phyloP scores from a whole-genome alignment of 208 protist genomes.

The Trypanosomatidae sp. region DNA sequence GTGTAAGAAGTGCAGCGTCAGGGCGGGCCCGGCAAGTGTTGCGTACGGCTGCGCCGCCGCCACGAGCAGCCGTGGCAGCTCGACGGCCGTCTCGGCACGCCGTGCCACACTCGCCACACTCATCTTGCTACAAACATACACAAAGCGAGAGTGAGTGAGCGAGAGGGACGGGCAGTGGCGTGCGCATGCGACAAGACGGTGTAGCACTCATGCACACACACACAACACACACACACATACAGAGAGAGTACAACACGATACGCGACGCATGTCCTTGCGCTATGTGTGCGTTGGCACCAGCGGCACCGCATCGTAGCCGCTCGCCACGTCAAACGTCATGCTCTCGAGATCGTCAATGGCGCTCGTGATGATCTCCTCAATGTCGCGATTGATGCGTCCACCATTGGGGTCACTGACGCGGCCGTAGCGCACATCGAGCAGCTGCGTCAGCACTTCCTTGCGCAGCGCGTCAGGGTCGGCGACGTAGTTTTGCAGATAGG shows the following conservation, averaged over 20 bases:
- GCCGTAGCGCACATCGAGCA: conserved; percentile 69
- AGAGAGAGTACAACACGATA: neutral
- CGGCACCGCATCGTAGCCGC: conserved; percentile 12
- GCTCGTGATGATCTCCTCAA: conserved; percentile 77
- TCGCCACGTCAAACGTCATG: conserved; percentile 48
- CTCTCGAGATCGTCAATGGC: conserved; percentile 65
- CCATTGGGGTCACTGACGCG: conserved; percentile 52
- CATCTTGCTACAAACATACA: neutral
- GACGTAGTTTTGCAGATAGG: conserved; percentile 69
- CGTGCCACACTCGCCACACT: neutral
- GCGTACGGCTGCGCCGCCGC: conserved; percentile 74
- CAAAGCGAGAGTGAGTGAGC: neutral
- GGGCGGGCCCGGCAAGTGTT: conserved; percentile 60
- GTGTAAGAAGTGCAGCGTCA: conserved; percentile 46
- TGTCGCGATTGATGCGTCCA: conserved; percentile 52
- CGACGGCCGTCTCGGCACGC: too few relatives aligned
- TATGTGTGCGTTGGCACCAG: conserved; percentile 68
- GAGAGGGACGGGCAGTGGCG: neutral
- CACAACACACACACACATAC: neutral
- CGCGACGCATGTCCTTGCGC: too few relatives aligned
- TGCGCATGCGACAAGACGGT: neutral
- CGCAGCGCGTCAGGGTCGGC: conserved; percentile 68
- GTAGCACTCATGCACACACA: too few relatives aligned
- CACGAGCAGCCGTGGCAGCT: conserved; percentile 39
- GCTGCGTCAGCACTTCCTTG: conserved; percentile 70